phyloP scores from a whole-genome alignment of 164 flowering plant species.

The Kalanchoe fedtschenkoi region DNA sequence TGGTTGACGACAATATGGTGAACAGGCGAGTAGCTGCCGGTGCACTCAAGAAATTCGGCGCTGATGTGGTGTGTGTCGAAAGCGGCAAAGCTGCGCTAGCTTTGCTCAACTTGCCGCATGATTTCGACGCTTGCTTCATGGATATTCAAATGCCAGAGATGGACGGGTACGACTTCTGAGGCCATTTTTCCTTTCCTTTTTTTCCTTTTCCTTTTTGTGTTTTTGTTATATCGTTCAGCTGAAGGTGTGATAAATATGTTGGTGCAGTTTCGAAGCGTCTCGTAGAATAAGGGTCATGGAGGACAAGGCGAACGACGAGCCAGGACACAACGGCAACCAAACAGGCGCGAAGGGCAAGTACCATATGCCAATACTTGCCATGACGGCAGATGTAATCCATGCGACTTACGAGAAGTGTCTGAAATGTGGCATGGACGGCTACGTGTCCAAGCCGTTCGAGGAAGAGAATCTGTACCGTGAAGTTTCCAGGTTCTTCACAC shows the following conservation, averaged over 20 bases:
- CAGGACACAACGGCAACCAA: constrained; percentile 13
- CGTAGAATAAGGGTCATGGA: constrained; percentile 62
- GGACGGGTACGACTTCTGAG: constrained; percentile 70
- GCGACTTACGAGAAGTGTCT: constrained; percentile 78
- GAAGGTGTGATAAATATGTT: too few relatives aligned
- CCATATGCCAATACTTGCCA: constrained; percentile 81
- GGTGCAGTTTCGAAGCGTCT: constrained; percentile 80
- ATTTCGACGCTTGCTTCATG: constrained; percentile 95
- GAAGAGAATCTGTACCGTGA: constrained; percentile 80
- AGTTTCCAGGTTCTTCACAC: constrained; percentile 61
- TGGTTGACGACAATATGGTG: constrained; percentile 83
- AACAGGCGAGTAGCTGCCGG: constrained; percentile 90
- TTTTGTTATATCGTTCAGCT: background rate
- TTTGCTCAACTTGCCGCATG: constrained; percentile 61
- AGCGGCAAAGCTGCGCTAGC: constrained; percentile 71
- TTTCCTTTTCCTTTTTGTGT: background rate
- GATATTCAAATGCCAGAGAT: constrained; percentile 99
- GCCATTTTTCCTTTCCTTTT: too few relatives aligned
- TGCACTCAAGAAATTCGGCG: constrained; percentile 83
- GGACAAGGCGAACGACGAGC: constrained; percentile 39
- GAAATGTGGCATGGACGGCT: constrained; percentile 87
- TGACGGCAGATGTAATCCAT: constrained; percentile 94
- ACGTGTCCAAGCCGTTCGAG: constrained; percentile 89
- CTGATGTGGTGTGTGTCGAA: constrained; percentile 70
- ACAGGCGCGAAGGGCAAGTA: constrained; percentile 17